These are phyloP conservation scores for Hydrangea macrophylla DNA, from an alignment of 148 eudicot species.

Conservation along the genomic window DNA sequence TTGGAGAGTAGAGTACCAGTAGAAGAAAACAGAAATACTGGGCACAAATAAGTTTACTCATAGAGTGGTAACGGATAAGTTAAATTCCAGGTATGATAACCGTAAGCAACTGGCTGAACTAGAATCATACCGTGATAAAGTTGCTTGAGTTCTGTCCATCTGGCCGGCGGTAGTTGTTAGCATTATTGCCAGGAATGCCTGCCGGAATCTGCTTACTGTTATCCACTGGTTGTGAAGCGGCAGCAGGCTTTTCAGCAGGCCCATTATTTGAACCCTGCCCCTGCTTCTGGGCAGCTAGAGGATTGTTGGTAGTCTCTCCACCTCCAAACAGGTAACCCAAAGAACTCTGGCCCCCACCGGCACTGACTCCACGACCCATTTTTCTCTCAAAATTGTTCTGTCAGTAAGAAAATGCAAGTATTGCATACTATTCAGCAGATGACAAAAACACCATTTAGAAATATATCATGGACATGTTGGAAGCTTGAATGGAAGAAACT, in stretches of 20 bases:
- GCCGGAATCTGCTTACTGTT: constrained; percentile 24
- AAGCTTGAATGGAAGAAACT: neutral
- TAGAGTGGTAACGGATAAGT: neutral
- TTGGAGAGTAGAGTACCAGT: neutral
- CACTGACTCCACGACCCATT: constrained; percentile 41
- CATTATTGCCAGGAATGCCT: constrained; percentile 15
- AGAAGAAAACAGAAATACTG: neutral
- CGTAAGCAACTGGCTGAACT: neutral
- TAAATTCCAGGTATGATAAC: neutral
- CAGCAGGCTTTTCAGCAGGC: constrained; percentile 15
- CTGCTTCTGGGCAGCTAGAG: constrained; percentile 15
- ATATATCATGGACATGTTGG: neutral
- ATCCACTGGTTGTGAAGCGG: constrained; percentile 15
- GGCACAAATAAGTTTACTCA: neutral
- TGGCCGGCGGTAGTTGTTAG: constrained; percentile 26
- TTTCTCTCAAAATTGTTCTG: constrained; percentile 5
- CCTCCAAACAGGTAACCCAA: constrained; percentile 37
- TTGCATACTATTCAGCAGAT: neutral
- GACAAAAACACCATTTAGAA: neutral
- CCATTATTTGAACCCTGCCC: constrained; percentile 7
- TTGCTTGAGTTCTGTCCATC: constrained; percentile 38
- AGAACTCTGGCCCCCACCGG: constrained; percentile 41
- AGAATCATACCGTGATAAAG: constrained; percentile 28
- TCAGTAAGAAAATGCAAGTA: neutral
- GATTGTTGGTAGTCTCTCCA: constrained; percentile 22